Evolutionary conservation across 306 rosid genomes (phyloP).

Genomic region (Herpetospermum pedunculosum): DNA sequence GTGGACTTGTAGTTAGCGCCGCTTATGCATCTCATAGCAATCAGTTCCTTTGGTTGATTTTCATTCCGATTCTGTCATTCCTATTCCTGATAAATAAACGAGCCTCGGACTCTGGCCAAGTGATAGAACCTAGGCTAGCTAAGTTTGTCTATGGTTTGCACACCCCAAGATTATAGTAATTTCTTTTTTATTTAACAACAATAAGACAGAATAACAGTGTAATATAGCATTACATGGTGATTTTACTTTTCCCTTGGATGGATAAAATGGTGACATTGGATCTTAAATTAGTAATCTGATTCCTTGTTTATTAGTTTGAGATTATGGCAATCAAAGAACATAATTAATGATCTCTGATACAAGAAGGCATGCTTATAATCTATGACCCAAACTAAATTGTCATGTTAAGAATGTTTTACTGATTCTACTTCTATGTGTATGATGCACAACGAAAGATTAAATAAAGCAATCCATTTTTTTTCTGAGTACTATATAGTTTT

Average conservation of each 20-base stretch:
- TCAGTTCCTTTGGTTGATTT: neutral
- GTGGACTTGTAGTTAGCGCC: neutral
- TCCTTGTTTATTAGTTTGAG: too few species aligned
- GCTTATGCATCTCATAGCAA: neutral
- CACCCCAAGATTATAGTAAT: neutral
- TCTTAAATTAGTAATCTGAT: neutral
- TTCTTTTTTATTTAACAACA: neutral
- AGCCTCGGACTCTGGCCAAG: neutral
- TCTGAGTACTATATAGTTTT: neutral
- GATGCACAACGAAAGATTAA: neutral
- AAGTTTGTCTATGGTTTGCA: neutral
- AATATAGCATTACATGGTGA: neutral
- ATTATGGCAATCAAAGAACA: neutral
- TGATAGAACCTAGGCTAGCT: neutral
- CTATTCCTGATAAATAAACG: neutral
- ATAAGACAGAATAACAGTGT: neutral
- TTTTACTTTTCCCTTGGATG: neutral
- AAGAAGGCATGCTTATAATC: neutral
- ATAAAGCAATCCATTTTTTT: neutral
- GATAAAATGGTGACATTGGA: neutral
- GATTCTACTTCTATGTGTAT: neutral
- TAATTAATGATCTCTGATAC: neutral
- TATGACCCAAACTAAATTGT: neutral
- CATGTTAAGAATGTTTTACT: neutral
- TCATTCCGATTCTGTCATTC: neutral